Base-by-base conservation (phyloP, 2,329 filamentous ascomycete genomes). In the Exserohilum turcica region DNA sequence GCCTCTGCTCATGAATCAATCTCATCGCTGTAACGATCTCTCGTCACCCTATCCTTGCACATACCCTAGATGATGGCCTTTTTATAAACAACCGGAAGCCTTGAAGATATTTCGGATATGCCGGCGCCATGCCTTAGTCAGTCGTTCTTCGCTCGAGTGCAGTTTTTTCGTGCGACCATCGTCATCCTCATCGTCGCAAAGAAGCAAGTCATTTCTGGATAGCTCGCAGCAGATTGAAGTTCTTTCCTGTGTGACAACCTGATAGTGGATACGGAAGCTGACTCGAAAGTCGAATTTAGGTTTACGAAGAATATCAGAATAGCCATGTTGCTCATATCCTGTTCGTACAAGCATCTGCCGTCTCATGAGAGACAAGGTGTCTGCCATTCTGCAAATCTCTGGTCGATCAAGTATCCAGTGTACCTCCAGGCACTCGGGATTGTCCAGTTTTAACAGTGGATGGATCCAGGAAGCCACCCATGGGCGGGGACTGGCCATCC, bases 401-500 rank as follows among this genome's bases (percentile, higher is more conserved):
- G 55, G 49, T 13, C 55, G 53, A 32, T 64, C 54, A 18, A 57
- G 57, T 15, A 53, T 48, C 63, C 62, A 67, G 18, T 57, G 51
- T 27, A 66, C 35, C 15, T 46, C 45, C n/a, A 64, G 33, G 6
- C 28, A 49, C 33, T 64, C 54, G 9, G 65, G 56, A 7, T 33
- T 48, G n/a, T 49, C 18, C 4, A 65, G 37, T 12, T 56, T 51
- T 15, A 65, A 48, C 15, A 64, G 39, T 2, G 64, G 61, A 19
- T 65, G 21, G 8, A 66, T 39, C 63, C 64, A 66, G 13, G 53
- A 50, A 33, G 59, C 50, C 8, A 51, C 29, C 48, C 51, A 59
- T 5, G 60, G 56, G 6, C 50, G 46, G 38, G 32, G 19, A 13
- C 24, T 15, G 27, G 15, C 35, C n/a, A 45, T 59, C 27, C 57